Evolutionary conservation across 495 filamentous ascomycete genomes (phyloP).

Genomic region (Oleoguttula mirabilis): DNA sequence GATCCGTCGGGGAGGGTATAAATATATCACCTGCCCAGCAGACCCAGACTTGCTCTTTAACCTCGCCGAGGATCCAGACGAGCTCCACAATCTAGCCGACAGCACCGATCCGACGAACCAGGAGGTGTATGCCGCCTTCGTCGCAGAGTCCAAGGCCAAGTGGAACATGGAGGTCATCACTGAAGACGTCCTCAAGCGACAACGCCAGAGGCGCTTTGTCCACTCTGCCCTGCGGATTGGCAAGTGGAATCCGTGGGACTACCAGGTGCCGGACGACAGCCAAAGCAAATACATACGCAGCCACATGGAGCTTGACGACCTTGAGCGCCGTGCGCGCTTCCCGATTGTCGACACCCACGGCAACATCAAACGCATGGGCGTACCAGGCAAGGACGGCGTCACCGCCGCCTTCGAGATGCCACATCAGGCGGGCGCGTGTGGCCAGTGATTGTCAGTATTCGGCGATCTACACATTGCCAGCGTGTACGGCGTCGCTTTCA

Average conservation of each 20-base stretch:
- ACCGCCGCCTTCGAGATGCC: constrained; percentile 8
- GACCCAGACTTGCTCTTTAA: constrained; percentile 74
- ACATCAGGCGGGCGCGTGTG: constrained; percentile 16
- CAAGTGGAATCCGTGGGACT: constrained; percentile 62
- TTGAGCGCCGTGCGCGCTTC: constrained; percentile 53
- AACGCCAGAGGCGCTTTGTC: constrained; percentile 58
- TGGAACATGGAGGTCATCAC: constrained; percentile 70
- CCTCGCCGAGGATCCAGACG: constrained; percentile 58
- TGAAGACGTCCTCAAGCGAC: constrained; percentile 52
- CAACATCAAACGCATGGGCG: neutral
- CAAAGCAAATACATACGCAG: constrained; percentile 62
- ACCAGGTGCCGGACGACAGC: constrained; percentile 59
- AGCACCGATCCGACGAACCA: constrained; percentile 35
- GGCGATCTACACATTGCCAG: too few relatives aligned
- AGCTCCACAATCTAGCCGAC: constrained; percentile 56
- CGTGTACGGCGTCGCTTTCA: too few relatives aligned
- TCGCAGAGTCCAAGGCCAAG: constrained; percentile 48
- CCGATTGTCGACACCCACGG: constrained; percentile 47
- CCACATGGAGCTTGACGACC: constrained; percentile 54
- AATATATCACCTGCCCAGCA: constrained; percentile 67
- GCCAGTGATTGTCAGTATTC: too few relatives aligned
- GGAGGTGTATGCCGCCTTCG: constrained; percentile 46
- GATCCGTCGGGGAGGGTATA: constrained; percentile 73
- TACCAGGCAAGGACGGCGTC: constrained; percentile 8
- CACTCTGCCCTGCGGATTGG: constrained; percentile 65